These are phyloP conservation scores for Ascochyta pisi DNA, from an alignment of 2,329 filamentous ascomycete species.

Conservation along the genomic window DNA sequence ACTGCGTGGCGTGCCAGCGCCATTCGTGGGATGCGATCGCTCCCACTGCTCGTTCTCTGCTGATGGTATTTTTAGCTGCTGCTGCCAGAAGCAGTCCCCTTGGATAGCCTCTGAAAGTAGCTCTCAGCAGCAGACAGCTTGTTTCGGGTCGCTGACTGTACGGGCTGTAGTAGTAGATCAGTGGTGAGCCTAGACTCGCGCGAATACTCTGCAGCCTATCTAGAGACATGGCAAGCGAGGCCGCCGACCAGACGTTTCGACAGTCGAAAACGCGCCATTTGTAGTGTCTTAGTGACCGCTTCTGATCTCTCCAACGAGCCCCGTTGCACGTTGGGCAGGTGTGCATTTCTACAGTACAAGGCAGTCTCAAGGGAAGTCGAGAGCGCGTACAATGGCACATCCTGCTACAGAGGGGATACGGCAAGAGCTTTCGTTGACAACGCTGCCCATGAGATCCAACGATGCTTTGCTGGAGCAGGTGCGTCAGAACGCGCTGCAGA, in stretches of 20 bases:
- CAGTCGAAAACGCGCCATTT: not conserved
- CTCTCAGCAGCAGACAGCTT: not conserved
- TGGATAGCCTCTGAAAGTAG: not conserved
- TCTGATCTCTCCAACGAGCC: not conserved
- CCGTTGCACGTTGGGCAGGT: not conserved
- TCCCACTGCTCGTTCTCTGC: no score
- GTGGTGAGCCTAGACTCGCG: not conserved
- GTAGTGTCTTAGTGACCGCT: not conserved
- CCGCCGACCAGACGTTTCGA: not conserved
- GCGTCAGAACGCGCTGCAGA: not conserved
- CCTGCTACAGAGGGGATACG: not conserved
- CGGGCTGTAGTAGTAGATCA: not conserved
- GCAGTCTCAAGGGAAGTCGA: not conserved
- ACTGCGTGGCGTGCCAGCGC: not conserved
- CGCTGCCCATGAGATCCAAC: not conserved
- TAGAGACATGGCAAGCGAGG: not conserved
- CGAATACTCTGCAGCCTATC: no score
- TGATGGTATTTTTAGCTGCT: no score
- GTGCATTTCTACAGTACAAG: not conserved
- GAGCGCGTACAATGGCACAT: not conserved
- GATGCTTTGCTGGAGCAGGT: not conserved
- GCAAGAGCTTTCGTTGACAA: not conserved
- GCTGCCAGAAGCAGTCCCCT: no score
- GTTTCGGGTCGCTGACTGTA: not conserved
- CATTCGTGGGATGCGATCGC: no score